Conservation (phyloP, 805 yeast species). For the Saccharomycopsis lassenensis region DNA sequence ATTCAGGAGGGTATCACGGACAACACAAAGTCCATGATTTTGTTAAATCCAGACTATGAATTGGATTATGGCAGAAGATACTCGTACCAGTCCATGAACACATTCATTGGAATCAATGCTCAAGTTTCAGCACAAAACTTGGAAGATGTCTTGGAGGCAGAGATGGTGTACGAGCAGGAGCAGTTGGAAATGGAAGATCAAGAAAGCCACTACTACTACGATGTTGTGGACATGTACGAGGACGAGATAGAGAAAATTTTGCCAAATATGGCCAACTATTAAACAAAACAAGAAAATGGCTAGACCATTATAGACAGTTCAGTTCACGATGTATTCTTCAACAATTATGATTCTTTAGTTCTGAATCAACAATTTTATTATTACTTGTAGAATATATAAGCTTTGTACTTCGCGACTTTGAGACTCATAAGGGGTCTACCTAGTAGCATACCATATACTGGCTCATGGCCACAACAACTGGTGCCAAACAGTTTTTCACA, state of each 20-base stretch:
- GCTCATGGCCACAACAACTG: too few relatives aligned
- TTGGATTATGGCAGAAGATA: slow-evolving; percentile 10
- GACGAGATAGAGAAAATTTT: slow-evolving; percentile 1
- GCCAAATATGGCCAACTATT: background rate
- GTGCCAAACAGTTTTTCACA: too few relatives aligned
- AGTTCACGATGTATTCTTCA: background rate
- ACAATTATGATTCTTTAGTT: background rate
- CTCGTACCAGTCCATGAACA: slow-evolving; percentile 15
- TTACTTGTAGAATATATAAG: too few relatives aligned
- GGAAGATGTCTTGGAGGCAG: background rate
- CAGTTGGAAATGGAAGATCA: background rate
- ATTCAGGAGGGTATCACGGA: too few relatives aligned
- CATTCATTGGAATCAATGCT: too few relatives aligned
- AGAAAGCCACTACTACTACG: too few relatives aligned
- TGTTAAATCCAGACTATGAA: slow-evolving; percentile 13
- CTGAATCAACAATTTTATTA: too few relatives aligned
- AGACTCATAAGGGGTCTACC: too few relatives aligned
- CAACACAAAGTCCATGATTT: too few relatives aligned
- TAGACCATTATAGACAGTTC: background rate
- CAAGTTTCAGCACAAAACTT: background rate
- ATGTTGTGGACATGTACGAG: too few relatives aligned
- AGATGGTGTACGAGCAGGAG: background rate
- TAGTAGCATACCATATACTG: too few relatives aligned
- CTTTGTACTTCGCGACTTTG: too few relatives aligned
- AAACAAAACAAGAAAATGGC: background rate